Conservation (phyloP, 2,329 filamentous ascomycete species). For the Xylaria sp. region DNA sequence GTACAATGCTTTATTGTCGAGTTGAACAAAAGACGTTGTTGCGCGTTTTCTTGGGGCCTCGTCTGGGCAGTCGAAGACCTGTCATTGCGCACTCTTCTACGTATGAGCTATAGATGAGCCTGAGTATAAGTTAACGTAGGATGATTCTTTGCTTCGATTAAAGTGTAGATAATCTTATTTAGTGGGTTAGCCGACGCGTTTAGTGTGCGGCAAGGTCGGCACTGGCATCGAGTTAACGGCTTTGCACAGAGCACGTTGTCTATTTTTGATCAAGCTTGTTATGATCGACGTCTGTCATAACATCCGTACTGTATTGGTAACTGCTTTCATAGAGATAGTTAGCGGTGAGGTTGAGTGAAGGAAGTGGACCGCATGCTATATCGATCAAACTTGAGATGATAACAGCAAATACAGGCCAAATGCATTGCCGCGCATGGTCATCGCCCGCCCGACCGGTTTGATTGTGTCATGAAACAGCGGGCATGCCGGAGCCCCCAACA, state of each 20-base stretch:
- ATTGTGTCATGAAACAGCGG: constrained; percentile 3
- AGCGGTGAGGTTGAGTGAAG: background rate
- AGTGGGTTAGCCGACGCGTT: constrained; percentile 24
- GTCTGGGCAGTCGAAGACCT: background rate
- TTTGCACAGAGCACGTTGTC: constrained; percentile 4
- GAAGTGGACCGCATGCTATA: background rate
- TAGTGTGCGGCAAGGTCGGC: constrained; percentile 31
- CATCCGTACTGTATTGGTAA: background rate
- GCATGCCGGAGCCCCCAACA: background rate
- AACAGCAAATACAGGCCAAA: background rate
- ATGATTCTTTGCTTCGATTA: background rate
- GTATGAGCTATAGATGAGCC: background rate
- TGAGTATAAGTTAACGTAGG: background rate
- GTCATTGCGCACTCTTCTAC: background rate
- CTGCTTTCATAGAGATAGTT: background rate
- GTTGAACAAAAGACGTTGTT: background rate
- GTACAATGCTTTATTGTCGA: background rate
- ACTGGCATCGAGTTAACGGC: constrained; percentile 8
- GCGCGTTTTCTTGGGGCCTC: background rate
- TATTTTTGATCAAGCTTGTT: constrained; percentile 27
- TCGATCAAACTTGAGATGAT: background rate
- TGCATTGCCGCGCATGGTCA: background rate
- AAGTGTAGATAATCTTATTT: constrained; percentile 31
- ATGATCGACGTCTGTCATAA: constrained; percentile 22
- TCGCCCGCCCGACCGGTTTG: background rate